Evolutionary conservation across 768 basidiomycete genomes (phyloP), one percentile per base, ranked within the genome.

Genomic region (Mycena galopus): DNA sequence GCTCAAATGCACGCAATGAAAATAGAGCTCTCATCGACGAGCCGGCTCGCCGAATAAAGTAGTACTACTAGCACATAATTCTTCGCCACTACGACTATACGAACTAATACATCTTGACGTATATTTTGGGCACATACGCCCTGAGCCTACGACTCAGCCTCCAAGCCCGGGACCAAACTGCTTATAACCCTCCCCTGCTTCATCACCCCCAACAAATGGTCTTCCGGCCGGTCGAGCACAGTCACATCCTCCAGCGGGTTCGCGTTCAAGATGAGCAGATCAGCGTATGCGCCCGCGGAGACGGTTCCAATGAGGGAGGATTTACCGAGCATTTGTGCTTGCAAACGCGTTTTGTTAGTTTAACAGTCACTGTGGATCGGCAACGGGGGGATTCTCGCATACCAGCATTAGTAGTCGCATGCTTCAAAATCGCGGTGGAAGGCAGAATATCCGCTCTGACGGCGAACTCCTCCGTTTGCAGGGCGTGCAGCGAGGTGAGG

Each of bases 211-310:
- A 77, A 58, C 9, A 86, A 77, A 71, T 84, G 78, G 35, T 80
- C 73, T 69, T 86, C 85, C 8, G 85, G 84, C 4, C 83, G 74
- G 73, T 86, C 85, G 0, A 87, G 76, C 12, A 87, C 75, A 0
- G 78, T 84, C 32, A 86, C 78, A 64, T 87, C 85, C 23, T 83
- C 79, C 59, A 87, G 75, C 0, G 86, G 86, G 75, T 86, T 85
- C 21, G 72, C 75, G 53, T 83, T 75, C 65, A 87, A 77, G 17
- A 87, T 67, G 30, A 87, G 73, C 10, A 87, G 60, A 73, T 87
- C 86, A 0, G 84, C 86, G 61, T 81, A 80, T 4, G 82, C 82
- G 7, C 84, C 85, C 1, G 75, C 73, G 0, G 77, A 61, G 58
- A 87, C 75, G 2, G 74, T 74, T 1, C 86, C 86, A 3, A 87